Percentiles rank a stretch among this genome's conserved stretches.
Conservation (phyloP, 257 asterid genomes). For the Solanum raphanifolium region DNA sequence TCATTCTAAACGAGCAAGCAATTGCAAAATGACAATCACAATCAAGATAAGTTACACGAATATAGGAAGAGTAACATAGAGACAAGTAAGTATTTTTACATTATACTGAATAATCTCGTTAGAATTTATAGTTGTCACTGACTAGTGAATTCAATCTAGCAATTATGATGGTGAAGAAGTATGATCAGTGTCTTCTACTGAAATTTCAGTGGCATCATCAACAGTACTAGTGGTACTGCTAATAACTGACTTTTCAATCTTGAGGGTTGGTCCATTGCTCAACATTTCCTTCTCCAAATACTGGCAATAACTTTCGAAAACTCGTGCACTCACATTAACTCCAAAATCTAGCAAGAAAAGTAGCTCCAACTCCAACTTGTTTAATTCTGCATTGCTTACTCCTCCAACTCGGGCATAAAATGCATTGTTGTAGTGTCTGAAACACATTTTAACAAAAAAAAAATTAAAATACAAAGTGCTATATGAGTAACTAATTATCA, state of each 20-base stretch:
- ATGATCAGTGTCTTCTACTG: slow-evolving; percentile 31
- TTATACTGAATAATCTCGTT: background rate
- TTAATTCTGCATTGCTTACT: slow-evolving; percentile 56
- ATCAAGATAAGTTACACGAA: background rate
- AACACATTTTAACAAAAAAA: background rate
- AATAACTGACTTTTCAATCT: slow-evolving; percentile 15
- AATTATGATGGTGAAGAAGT: slow-evolving; percentile 30
- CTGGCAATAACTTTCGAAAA: slow-evolving; percentile 74
- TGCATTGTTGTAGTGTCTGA: slow-evolving; percentile 82
- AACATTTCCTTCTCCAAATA: slow-evolving; percentile 72
- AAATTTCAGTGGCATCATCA: slow-evolving; percentile 47
- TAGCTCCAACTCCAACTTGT: slow-evolving; percentile 61
- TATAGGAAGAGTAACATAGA: background rate
- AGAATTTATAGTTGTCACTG: background rate
- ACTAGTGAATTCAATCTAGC: background rate
- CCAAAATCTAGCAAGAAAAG: slow-evolving; percentile 69
- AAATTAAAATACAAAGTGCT: background rate
- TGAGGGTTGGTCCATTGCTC: slow-evolving; percentile 10
- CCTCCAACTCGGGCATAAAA: slow-evolving; percentile 89
- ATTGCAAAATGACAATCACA: background rate
- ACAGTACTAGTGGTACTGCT: slow-evolving; percentile 9
- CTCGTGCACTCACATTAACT: slow-evolving; percentile 48
- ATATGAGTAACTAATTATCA: background rate
- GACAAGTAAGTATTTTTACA: background rate
- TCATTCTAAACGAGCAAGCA: too few relatives aligned